A percentile compares a stretch with the other conserved stretches of the same genome.
Evolutionary conservation across 2,329 filamentous ascomycete genomes (phyloP).

Genomic region (Epichloe glyceriae): DNA sequence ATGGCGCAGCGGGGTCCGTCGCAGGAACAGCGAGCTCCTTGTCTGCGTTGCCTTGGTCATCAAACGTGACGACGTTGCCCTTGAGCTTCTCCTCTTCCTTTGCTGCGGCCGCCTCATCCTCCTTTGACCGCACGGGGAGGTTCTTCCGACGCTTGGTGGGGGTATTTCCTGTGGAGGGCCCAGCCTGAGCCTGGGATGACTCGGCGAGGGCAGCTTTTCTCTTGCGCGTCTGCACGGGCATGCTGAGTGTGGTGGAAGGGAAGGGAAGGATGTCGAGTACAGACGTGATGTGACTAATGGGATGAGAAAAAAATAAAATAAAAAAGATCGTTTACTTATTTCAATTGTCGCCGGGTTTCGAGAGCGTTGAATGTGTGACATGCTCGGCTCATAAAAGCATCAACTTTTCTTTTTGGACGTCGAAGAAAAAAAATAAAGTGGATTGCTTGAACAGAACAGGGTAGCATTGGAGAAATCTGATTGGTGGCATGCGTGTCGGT

Average conservation of each 20-base stretch:
- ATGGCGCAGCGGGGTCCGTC: conserved; percentile 5
- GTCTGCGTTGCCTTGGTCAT: conserved; percentile 20
- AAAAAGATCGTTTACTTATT: background rate
- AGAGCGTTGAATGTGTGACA: too few species aligned
- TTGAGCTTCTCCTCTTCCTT: conserved; percentile 7
- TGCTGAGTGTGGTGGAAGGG: background rate
- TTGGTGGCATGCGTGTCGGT: background rate
- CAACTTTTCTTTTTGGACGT: too few species aligned
- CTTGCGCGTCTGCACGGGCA: conserved; percentile 15
- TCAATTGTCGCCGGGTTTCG: background rate
- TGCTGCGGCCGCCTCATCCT: conserved; percentile 12
- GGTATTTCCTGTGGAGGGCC: background rate
- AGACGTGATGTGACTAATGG: too few species aligned
- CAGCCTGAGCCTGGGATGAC: background rate
- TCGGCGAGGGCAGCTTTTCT: conserved; percentile 17
- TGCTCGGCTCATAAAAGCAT: too few species aligned
- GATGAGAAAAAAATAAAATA: background rate
- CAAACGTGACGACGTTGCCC: conserved; percentile 21
- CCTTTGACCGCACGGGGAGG: conserved; percentile 23
- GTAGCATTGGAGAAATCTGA: background rate
- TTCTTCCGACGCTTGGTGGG: conserved; percentile 14
- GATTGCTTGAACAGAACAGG: background rate
- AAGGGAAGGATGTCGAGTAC: too few species aligned
- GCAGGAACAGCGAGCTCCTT: conserved; percentile 4
- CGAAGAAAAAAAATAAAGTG: background rate